A percentile compares a stretch with the other conserved stretches of the same genome.
These are phyloP conservation scores for Rhododendron ovatum DNA, from an alignment of 148 eudicot genomes.

Conservation along the genomic window DNA sequence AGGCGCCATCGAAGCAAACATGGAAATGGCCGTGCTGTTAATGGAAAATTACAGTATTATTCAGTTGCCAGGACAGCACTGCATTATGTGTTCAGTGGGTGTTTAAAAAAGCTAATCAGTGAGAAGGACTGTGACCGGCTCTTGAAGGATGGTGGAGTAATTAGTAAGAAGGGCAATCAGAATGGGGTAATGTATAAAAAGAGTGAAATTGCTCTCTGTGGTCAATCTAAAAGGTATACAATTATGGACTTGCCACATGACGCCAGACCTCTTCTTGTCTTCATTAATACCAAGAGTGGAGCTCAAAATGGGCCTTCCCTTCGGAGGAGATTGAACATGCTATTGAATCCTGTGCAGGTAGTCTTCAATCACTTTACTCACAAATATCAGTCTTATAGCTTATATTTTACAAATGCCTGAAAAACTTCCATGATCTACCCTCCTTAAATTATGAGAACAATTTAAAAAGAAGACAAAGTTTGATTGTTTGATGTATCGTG, in stretches of 20 bases:
- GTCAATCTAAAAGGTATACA: slow-evolving; percentile 49
- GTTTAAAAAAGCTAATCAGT: slow-evolving; percentile 43
- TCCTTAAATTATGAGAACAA: not conserved
- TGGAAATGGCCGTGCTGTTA: slow-evolving; percentile 33
- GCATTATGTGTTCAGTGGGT: slow-evolving; percentile 44
- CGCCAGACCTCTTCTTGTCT: slow-evolving; percentile 71
- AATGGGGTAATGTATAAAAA: slow-evolving; percentile 32
- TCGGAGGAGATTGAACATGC: slow-evolving; percentile 71
- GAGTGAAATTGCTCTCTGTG: slow-evolving; percentile 39
- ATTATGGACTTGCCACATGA: slow-evolving; percentile 66
- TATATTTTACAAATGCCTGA: not conserved
- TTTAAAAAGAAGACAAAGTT: not conserved
- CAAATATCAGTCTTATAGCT: not conserved
- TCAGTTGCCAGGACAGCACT: slow-evolving; percentile 34
- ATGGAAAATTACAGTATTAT: slow-evolving; percentile 48
- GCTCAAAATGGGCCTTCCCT: slow-evolving; percentile 73
- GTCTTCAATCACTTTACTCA: slow-evolving; percentile 1
- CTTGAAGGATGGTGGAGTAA: slow-evolving; percentile 27
- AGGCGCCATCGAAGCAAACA: slow-evolving; percentile 58
- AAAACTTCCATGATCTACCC: not conserved
- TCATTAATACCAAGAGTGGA: slow-evolving; percentile 76
- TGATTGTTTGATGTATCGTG: not conserved
- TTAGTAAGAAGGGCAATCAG: slow-evolving; percentile 32
- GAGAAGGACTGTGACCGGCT: slow-evolving; percentile 39
- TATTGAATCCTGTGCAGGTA: slow-evolving; percentile 85